A percentile compares a stretch with the other conserved stretches of the same genome.
phyloP scores from a whole-genome alignment of 306 rosid genomes.

The Sindora glabra region DNA sequence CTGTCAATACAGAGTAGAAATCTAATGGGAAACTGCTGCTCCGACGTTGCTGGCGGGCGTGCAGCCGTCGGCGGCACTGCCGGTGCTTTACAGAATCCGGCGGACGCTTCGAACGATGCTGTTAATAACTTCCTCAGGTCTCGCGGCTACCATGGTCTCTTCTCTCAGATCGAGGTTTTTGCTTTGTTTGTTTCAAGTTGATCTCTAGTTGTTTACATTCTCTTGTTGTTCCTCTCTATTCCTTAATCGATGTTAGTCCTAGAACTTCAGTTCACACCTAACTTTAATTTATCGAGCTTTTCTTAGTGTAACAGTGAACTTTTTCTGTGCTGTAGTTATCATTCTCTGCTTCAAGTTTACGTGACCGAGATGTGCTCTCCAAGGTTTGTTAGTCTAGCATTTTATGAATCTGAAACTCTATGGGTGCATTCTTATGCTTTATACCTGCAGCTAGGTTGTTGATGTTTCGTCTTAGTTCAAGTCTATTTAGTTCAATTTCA shows the following conservation, averaged over 20 bases:
- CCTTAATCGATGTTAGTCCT: neutral
- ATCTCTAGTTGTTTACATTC: neutral
- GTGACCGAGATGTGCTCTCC: constrained; percentile 78
- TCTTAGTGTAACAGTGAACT: neutral
- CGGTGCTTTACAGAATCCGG: constrained; percentile 16
- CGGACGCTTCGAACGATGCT: constrained; percentile 56
- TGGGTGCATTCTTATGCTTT: neutral
- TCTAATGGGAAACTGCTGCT: constrained; percentile 87
- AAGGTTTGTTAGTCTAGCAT: constrained; percentile 59
- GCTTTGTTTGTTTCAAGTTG: neutral
- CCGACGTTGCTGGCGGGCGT: constrained; percentile 62
- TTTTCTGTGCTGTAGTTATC: constrained; percentile 57
- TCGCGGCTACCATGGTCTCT: constrained; percentile 75
- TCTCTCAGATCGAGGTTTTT: constrained; percentile 96
- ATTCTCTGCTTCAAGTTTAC: constrained; percentile 67
- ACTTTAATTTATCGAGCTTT: neutral
- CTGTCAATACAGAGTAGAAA: neutral
- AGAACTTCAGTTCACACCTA: neutral
- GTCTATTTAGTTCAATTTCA: neutral
- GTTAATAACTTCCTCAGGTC: constrained; percentile 58
- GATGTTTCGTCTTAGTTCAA: neutral
- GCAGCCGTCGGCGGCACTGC: constrained; percentile 63
- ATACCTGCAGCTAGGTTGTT: neutral
- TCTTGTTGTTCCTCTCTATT: neutral
- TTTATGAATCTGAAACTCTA: constrained; percentile 5